These are phyloP conservation scores for Citrus unshiu DNA, from an alignment of 345 rosid genomes.

Conservation along the genomic window DNA sequence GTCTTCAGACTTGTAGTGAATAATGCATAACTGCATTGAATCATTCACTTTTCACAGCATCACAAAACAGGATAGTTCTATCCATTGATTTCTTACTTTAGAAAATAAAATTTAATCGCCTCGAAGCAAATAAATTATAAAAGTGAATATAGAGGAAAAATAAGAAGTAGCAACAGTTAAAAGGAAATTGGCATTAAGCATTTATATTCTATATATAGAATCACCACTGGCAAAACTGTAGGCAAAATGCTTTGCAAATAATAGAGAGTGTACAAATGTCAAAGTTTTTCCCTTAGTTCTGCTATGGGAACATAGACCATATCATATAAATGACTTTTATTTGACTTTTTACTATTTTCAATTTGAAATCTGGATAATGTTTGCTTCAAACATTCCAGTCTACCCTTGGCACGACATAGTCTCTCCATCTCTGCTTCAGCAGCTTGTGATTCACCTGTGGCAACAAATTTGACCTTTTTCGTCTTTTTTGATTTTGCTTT, in stretches of 20 bases:
- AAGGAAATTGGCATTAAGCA: neutral
- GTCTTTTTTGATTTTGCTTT: slow-evolving; percentile 34
- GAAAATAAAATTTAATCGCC: neutral
- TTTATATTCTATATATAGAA: neutral
- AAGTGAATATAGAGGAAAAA: neutral
- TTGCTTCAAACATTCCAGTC: slow-evolving; percentile 51
- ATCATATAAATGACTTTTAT: slow-evolving; percentile 24
- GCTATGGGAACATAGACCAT: slow-evolving; percentile 72
- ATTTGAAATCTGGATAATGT: slow-evolving; percentile 30
- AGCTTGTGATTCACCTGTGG: slow-evolving; percentile 19
- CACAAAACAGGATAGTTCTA: neutral
- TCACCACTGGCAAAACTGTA: neutral
- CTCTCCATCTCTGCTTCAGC: slow-evolving; percentile 67
- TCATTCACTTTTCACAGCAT: neutral
- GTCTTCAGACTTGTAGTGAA: too few species aligned
- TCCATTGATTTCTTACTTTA: neutral
- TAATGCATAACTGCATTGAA: too few species aligned
- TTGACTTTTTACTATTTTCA: slow-evolving; percentile 39
- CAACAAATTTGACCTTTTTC: slow-evolving; percentile 25
- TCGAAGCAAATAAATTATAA: neutral
- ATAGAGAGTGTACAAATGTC: slow-evolving; percentile 7
- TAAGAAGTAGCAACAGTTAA: neutral
- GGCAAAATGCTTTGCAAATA: neutral
- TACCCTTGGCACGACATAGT: slow-evolving; percentile 51
- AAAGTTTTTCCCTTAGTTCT: slow-evolving; percentile 54